Evolutionary conservation across 2,329 filamentous ascomycete species (phyloP), one percentile per base, ranked within the genome.

Genomic region (Sarocladiaceae sp.): DNA sequence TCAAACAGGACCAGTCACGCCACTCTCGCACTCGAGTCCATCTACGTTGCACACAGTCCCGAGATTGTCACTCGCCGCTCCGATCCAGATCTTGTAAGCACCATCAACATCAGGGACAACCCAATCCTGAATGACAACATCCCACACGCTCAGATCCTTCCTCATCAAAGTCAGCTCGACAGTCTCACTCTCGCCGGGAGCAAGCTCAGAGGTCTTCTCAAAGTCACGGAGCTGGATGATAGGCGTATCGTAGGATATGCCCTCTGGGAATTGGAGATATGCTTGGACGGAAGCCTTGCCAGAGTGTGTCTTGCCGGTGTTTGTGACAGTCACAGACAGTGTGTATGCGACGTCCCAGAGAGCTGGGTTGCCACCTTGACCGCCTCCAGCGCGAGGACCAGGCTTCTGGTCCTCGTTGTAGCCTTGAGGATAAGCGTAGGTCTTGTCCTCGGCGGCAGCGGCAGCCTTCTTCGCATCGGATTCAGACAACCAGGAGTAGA

Each of bases 61-160:
- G 51, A 71, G 42, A 6, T 61, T 58, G 52, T 73, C 71, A 44
- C 69, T 72, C 1, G 71, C 65, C 15, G 60, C 61, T 1, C 71
- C 71, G 25, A 73, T 40, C 71, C 70, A 73, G 6, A 73, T 57
- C 52, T 60, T 68, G 39, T 71, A 73, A 18, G 53, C 57, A 2
- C 70, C 70, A 28, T 68, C 60, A 1, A 67, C 60, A 1, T 56
- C 60, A 4, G 71, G 71, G 8, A 77, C 64, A 2, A 82, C 75
- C 87, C 87, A 91, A 57, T 90, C 88, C 69, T 89, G 86, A 36
- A 70, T 64, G 5, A 71, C 66, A 0, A 82, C 77, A 62, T 87
- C 85, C 87, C 87, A 90, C 42, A 88, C 85, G 57, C 86, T 89
- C 52, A 90, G 53, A 62, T 90, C 87, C 59, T 85, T 80, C 53